Evolutionary conservation across 164 flowering plant genomes (phyloP), one percentile per base, ranked within the genome.

Genomic region (Annona cherimola): DNA sequence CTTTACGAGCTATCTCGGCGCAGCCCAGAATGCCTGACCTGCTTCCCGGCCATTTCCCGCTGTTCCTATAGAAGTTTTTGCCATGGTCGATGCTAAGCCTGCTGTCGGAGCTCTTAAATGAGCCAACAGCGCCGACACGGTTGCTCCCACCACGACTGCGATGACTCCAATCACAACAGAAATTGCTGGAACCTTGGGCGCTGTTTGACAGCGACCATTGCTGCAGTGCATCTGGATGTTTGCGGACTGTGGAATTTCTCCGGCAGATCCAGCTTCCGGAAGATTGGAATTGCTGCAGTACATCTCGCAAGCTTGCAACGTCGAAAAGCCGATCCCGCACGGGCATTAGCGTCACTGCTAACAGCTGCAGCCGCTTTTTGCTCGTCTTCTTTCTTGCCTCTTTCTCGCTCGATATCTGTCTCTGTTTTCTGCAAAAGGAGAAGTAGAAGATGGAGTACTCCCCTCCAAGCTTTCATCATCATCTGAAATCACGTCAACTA

Each of bases 181-280:
- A 66, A 78, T 42, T 26, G 73, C 76, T 2, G 83, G 68, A 42
- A 69, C 66, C 71, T 69, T 84, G 40, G 88, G 77, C 2, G 79
- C 19, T 44, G 62, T 80, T n/a, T 79, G 71, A 69, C 90, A 86
- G 16, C 74, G 45, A 63, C 76, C 71, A 57, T 73, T 66, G 65
- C 67, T 79, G 79, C 91, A 88, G 72, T 81, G 80, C 43, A 77
- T 18, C 18, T 63, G 71, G 11, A 87, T 42, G 70, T 93, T 81
- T 8, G 90, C 98, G 1, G 97, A 82, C 76, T 90, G 87, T 0
- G 97, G 97, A 44, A 86, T 83, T 18, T 76, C 82, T 73, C 81
- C 83, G 5, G 70, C 19, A 42, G 80, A 50, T 50, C 57, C 57
- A 50, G 57, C 14, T 50, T 50, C 57, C 0, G 57, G 57, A 8